Conservation (phyloP, 768 basidiomycete species). For the Boletus fagicola region DNA sequence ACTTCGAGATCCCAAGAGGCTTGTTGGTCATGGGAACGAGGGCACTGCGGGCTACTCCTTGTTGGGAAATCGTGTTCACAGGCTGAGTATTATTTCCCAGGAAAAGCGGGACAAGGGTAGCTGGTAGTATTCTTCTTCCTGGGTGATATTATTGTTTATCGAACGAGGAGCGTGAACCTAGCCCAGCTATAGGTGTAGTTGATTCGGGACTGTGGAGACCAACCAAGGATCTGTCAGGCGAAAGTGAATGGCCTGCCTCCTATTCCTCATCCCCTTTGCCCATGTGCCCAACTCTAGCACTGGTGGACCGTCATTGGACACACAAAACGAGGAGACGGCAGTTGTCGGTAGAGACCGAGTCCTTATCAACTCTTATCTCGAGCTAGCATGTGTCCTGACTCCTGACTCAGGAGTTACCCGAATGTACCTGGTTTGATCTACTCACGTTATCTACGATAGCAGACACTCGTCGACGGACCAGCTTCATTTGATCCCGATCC, state of each 20-base stretch:
- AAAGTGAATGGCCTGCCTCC: background rate
- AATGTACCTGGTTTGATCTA: background rate
- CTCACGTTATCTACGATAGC: conserved; percentile 2
- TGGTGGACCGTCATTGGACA: background rate
- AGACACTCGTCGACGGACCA: background rate
- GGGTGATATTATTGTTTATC: background rate
- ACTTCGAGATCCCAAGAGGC: background rate
- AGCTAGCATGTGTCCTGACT: background rate
- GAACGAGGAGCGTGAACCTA: background rate
- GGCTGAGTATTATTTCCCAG: background rate
- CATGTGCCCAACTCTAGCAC: background rate
- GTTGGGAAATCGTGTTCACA: background rate
- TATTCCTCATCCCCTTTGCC: background rate
- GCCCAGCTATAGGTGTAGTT: background rate
- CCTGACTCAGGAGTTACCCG: too few species aligned
- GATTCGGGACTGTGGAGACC: background rate
- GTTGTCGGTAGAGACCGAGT: background rate
- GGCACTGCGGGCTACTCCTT: background rate
- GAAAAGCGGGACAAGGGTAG: background rate
- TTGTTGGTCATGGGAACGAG: background rate
- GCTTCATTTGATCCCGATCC: background rate
- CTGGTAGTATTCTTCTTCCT: background rate
- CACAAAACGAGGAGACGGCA: background rate
- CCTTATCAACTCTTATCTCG: background rate
- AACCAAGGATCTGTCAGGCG: background rate